A percentile compares a stretch with the other conserved stretches of the same genome.
phyloP scores from a whole-genome alignment of 1,284 basidiomycete species.

The Irpex rosettiformis region DNA sequence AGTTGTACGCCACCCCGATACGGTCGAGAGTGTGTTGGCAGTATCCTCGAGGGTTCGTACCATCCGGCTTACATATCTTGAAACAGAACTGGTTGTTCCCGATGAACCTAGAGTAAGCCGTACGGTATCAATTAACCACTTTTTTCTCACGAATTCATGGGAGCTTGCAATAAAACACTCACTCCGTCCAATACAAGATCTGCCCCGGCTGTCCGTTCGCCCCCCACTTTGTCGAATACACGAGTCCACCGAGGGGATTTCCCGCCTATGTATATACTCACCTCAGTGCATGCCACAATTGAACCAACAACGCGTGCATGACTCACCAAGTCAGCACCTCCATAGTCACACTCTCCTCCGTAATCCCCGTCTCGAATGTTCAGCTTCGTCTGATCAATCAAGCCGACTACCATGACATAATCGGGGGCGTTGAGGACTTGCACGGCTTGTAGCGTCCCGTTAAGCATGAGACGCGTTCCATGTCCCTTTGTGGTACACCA shows the following conservation, averaged over 20 bases:
- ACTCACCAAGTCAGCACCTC: conserved; percentile 37
- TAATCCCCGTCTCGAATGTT: conserved; percentile 51
- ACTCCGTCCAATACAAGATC: conserved; percentile 44
- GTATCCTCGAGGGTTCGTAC: conserved; percentile 33
- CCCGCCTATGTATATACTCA: conserved; percentile 31
- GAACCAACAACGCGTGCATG: background rate
- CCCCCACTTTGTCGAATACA: conserved; percentile 41
- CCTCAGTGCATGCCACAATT: background rate
- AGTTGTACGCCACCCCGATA: conserved; percentile 48
- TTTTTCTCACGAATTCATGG: no score
- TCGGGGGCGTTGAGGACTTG: conserved; percentile 63
- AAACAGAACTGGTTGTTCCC: conserved; percentile 45
- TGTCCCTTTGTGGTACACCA: conserved; percentile 71
- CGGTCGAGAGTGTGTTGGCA: conserved; percentile 49
- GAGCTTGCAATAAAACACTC: no score
- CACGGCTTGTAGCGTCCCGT: conserved; percentile 58
- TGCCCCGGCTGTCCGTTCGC: conserved; percentile 31
- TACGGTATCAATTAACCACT: no score
- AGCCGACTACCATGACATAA: conserved; percentile 64
- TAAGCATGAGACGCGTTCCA: conserved; percentile 63
- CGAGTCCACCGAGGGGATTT: conserved; percentile 50
- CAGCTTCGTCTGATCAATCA: conserved; percentile 57
- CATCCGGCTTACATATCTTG: conserved; percentile 49
- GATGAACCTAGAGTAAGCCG: conserved; percentile 39
- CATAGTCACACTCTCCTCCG: conserved; percentile 67